Conservation (phyloP, 2,329 filamentous ascomycete species). For the Fusarium compactum region DNA sequence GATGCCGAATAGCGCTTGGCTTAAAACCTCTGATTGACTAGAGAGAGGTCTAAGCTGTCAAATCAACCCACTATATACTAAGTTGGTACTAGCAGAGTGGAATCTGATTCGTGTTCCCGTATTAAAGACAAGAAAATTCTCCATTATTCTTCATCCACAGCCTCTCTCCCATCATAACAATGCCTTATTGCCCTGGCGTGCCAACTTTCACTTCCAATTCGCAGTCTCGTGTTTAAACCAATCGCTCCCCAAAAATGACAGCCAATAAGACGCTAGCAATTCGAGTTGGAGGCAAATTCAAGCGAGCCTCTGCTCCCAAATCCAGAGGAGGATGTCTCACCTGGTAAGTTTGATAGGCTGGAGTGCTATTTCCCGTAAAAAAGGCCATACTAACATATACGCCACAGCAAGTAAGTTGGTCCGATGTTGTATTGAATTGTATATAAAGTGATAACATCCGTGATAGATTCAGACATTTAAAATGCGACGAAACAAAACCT, state of each 20-base stretch:
- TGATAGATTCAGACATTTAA: slow-evolving; percentile 6
- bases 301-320: slow-evolving; percentile 17
- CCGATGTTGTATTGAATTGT: too few species aligned
- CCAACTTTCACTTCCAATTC: slow-evolving; percentile 1
- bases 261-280: background rate
- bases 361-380: background rate
- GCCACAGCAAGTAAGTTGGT: slow-evolving; percentile 7
- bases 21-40: background rate
- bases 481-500: slow-evolving; percentile 19
- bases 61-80: background rate
- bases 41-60: background rate
- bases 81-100: background rate
- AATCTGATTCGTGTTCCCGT: background rate
- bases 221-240: background rate
- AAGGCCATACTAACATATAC: background rate
- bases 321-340: slow-evolving; percentile 14
- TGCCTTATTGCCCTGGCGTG: background rate
- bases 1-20: background rate
- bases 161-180: background rate
- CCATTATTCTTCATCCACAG: background rate
- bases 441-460: background rate
- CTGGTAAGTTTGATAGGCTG: slow-evolving; percentile 14
- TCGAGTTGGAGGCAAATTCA: slow-evolving; percentile 6
- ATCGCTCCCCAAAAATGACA: background rate
- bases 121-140: background rate